Base-by-base conservation (phyloP, 345 rosid species). In the Orychophragmus violaceus region DNA sequence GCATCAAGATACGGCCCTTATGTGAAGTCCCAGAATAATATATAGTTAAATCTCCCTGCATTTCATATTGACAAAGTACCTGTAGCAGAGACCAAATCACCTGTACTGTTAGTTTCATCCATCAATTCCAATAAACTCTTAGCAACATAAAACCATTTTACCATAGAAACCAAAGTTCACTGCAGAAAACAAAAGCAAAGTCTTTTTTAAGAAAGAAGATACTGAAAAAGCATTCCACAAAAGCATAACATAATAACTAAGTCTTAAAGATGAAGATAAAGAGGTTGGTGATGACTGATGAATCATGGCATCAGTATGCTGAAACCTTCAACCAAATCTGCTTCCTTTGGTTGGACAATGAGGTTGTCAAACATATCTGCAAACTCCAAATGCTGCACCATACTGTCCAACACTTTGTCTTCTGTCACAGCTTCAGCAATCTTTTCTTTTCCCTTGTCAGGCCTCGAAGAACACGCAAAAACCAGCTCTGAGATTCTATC, bases 401-500 rank as follows among this genome's bases (percentile, higher is more conserved):
- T 55, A 21, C 64, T 50, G 13, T 75, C 79, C 71, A 75, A 70
- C 22, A 75, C 56, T 8, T 62, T 57, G 11, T 75, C 79, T 32
- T 69, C 75, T 2, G 61, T 49, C 30, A 69, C 71, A 30, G 59
- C 46, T 36, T 48, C 75, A 51, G 11, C 60, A 41, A 58, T 65
- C 44, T 70, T 75, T n/a, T 63, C 65, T 24, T 75, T 75, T 18
- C 64, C 70, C 28, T 69, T 69, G 6, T 68, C 78, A 3, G 32
- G 65, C 17, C 8, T 64, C 8, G 75, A 69, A 3, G 82, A 60
- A 6, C 74, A 62, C 0, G 83, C 70, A 64, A 90, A 85, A 16
- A 90, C 78, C 32, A 79, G 16, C 68, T 87, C 81, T 0, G 86
- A 80, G n/a, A 79, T 48, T 24, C 74, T 49, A 18, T 81, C 84